Percentiles rank a stretch among this genome's conserved stretches.
phyloP scores from a whole-genome alignment of 305 asterid species.

The Fraxinus albicans region DNA sequence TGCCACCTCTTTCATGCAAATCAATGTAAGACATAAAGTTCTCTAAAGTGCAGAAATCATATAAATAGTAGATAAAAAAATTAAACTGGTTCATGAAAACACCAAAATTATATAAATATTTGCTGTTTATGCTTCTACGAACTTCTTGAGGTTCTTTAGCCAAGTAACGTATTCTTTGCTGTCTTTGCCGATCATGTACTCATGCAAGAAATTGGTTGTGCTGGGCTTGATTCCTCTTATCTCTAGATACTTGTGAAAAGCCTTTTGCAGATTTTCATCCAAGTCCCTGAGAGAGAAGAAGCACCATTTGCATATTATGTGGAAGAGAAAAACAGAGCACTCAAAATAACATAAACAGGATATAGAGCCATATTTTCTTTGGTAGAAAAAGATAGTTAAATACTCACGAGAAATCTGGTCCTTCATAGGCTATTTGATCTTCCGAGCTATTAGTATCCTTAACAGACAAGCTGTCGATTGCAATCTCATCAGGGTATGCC shows the following conservation, averaged over 20 bases:
- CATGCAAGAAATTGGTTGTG: conserved; percentile 77
- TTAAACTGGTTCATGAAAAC: conserved; percentile 5
- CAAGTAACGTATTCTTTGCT: conserved; percentile 60
- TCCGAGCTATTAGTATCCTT: conserved; percentile 54
- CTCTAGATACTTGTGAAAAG: conserved; percentile 87
- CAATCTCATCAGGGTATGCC: conserved; percentile 68
- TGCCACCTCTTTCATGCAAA: conserved; percentile 5
- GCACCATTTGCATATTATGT: neutral
- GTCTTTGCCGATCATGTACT: conserved; percentile 78
- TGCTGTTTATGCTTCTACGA: conserved; percentile 44
- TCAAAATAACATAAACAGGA: neutral
- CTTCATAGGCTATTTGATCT: conserved; percentile 76
- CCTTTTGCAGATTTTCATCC: conserved; percentile 93
- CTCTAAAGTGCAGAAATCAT: conserved; percentile 6
- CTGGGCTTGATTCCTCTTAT: conserved; percentile 78
- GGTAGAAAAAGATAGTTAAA: neutral
- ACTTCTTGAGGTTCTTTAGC: conserved; percentile 71
- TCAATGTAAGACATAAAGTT: neutral
- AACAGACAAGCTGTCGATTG: conserved; percentile 58
- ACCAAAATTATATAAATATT: neutral
- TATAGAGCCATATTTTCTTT: neutral
- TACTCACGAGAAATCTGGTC: conserved; percentile 77
- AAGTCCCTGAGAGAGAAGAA: conserved; percentile 47
- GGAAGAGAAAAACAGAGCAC: neutral
- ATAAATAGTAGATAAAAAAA: neutral